Conservation (phyloP, 306 rosid species). For the Hippophae rhamnoides region DNA sequence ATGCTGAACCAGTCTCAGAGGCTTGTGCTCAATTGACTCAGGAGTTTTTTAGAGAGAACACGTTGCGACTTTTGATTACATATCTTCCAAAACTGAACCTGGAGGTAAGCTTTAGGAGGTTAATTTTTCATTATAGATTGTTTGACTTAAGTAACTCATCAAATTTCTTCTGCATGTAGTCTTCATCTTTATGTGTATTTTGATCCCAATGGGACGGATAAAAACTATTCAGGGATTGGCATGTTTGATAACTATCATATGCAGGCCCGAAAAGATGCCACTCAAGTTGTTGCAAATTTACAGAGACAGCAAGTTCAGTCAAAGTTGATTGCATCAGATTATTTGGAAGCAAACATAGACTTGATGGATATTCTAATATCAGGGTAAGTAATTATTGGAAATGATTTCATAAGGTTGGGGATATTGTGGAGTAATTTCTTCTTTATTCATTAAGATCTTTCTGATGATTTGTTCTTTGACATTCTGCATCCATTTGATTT, state of each 20-base stretch:
- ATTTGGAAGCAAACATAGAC: constrained; percentile 76
- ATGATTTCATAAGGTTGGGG: background rate
- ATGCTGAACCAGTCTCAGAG: constrained; percentile 88
- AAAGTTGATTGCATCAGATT: constrained; percentile 91
- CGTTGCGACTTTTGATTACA: constrained; percentile 59
- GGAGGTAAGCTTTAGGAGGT: constrained; percentile 47
- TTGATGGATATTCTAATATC: constrained; percentile 66
- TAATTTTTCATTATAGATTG: background rate
- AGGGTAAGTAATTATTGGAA: constrained; percentile 50
- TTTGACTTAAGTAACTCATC: background rate
- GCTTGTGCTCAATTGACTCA: constrained; percentile 87
- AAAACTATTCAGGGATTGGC: background rate
- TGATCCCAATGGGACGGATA: background rate
- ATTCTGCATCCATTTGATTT: background rate
- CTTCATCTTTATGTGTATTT: background rate
- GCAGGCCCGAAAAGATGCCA: constrained; percentile 94
- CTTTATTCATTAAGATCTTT: background rate
- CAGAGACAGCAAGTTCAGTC: constrained; percentile 94
- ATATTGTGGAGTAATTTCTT: background rate
- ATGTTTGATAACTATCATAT: constrained; percentile 12
- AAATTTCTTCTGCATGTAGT: background rate
- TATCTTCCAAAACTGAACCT: constrained; percentile 84
- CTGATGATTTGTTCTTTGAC: background rate
- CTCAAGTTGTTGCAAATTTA: constrained; percentile 95
- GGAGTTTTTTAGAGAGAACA: constrained; percentile 78